Evolutionary conservation across 164 flowering plant genomes (phyloP), one percentile per base, ranked within the genome.

Genomic region (Warburgia ugandensis): DNA sequence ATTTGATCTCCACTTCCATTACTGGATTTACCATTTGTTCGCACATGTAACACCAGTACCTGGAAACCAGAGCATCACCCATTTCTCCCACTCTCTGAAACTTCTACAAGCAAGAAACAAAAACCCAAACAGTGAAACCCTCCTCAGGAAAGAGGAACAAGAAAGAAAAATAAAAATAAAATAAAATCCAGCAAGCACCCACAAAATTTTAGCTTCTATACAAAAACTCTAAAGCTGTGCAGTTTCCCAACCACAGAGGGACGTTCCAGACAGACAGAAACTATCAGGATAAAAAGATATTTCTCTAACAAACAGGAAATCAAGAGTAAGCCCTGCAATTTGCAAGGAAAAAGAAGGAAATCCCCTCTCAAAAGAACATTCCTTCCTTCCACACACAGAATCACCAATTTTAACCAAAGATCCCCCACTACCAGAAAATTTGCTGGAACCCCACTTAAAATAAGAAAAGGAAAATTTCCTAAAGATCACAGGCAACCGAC

Each of bases 41-140:
- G 59, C 96, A 87, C 78, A 59, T 58, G 52, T 87, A 71, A 61
- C 94, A 87, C 96, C 90, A 87, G 22, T 78, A 87, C 49, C 83
- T 64, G n/a, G 63, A 56, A 16, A 59, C 70, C 59, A 56, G 43
- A 38, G 71, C 66, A 44, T 77, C 94, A 43, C 70, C 86, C 86
- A 84, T 84, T 45, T 41, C 52, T 52, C 32, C 32, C 29, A 20
- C 38, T 30, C 7, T 36, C 17, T 23, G 40, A 33, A 54, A 19
- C 29, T 40, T 41, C 22, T 3, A 48, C 46, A 47, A 22, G n/a
- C 22, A 41, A 48, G 25, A 20, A 49, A 42, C 31, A 51, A n/a
- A 56, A 36, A 30, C 13, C 2, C 3, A 25, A 29, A 12, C 37
- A 19, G 23, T 6, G n/a, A 46, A 4, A 11, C 2, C 29, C 26